Conservation (phyloP, 352 stramenopile genomes). For the Globisporangium parvum region DNA sequence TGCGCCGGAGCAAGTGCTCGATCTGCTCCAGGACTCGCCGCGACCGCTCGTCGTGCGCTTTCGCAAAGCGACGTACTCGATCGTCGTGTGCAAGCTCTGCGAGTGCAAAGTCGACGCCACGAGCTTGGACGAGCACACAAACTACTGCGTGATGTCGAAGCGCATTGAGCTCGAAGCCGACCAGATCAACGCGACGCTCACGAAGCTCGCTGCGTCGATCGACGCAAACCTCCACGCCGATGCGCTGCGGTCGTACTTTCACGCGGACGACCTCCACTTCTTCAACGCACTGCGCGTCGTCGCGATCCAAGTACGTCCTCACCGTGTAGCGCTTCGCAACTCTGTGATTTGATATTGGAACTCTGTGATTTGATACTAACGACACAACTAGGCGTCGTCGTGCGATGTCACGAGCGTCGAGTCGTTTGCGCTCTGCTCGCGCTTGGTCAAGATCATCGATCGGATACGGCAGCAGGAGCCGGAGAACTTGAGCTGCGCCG, state of each 20-base stretch:
- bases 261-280: slow-evolving; percentile 56
- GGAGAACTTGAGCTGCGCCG: slow-evolving; percentile 31
- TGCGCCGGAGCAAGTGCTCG: slow-evolving; percentile 47
- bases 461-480: slow-evolving; percentile 54
- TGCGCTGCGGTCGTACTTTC: slow-evolving; percentile 32
- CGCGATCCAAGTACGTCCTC: slow-evolving; percentile 36
- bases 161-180: slow-evolving; percentile 71
- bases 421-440: slow-evolving; percentile 67
- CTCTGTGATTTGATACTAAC: not conserved
- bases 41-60: slow-evolving; percentile 70
- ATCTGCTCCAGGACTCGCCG: slow-evolving; percentile 48
- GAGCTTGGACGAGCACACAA: slow-evolving; percentile 65
- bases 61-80: slow-evolving; percentile 26
- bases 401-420: slow-evolving; percentile 73
- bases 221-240: slow-evolving; percentile 43
- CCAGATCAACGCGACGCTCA: slow-evolving; percentile 63
- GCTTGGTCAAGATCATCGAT: slow-evolving; percentile 76
- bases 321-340: not conserved
- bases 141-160: slow-evolving; percentile 76
- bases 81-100: slow-evolving; percentile 78
- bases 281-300: slow-evolving; percentile 66
- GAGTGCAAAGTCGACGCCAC: slow-evolving; percentile 66
- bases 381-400: slow-evolving; percentile 36
- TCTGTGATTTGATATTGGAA: not conserved
- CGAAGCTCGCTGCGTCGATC: slow-evolving; percentile 50